phyloP scores from a whole-genome alignment of 495 filamentous ascomycete genomes.

The Talaromyces trachyspermus region DNA sequence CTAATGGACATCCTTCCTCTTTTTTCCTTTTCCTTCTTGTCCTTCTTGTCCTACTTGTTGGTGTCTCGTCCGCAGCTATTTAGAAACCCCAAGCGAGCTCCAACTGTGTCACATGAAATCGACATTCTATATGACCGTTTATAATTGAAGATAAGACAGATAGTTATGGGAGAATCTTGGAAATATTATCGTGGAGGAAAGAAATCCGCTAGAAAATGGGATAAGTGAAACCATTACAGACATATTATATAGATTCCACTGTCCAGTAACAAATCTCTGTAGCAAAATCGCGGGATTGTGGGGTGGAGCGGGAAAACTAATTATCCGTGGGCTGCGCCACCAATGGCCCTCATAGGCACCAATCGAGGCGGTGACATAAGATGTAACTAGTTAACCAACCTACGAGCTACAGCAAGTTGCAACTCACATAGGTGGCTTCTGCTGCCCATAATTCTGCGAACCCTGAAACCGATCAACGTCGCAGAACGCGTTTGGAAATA shows the following conservation, averaged over 20 bases:
- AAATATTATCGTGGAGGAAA: not conserved
- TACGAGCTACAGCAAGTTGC: not conserved
- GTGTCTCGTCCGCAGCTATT: not conserved
- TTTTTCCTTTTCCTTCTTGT: conserved; percentile 10
- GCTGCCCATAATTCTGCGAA: not conserved
- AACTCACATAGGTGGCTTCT: too few species aligned
- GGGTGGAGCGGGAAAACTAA: not conserved
- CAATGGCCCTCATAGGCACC: too few species aligned
- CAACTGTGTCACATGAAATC: not conserved
- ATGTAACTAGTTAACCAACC: not conserved
- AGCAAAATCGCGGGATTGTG: too few species aligned
- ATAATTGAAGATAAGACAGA: not conserved
- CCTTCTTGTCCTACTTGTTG: not conserved
- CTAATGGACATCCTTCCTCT: conserved; percentile 26
- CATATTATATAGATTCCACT: too few species aligned
- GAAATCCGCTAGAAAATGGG: not conserved
- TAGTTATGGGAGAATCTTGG: not conserved
- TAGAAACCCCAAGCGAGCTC: not conserved
- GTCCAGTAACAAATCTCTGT: too few species aligned
- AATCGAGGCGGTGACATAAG: not conserved
- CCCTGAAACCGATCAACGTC: not conserved
- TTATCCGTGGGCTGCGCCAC: not conserved
- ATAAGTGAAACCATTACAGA: not conserved
- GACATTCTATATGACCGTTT: not conserved
- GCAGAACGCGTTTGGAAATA: not conserved